phyloP scores from a whole-genome alignment of 2,329 filamentous ascomycete genomes.

The Cryoendolithus antarcticus region DNA sequence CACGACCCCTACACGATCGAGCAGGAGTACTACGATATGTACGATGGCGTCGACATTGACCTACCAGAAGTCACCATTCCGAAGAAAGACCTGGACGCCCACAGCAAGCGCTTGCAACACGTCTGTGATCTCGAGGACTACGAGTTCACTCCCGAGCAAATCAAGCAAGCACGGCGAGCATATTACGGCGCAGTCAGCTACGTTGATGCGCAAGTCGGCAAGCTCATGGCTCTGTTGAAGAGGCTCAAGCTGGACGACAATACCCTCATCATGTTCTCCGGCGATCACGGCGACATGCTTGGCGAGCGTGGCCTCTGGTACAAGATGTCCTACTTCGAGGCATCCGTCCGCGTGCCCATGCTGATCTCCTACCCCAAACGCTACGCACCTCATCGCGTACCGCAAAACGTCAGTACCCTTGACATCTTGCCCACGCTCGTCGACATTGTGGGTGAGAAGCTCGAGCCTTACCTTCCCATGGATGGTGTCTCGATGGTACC shows the following conservation, averaged over 20 bases:
- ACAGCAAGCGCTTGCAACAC: conserved; percentile 76
- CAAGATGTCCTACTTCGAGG: conserved; percentile 96
- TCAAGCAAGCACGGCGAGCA: conserved; percentile 71
- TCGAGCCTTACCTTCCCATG: conserved; percentile 62
- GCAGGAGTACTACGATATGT: conserved; percentile 84
- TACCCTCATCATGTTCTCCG: conserved; percentile 84
- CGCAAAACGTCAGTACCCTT: conserved; percentile 78
- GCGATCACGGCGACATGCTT: conserved; percentile 92
- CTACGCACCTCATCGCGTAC: conserved; percentile 64
- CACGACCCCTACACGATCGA: conserved; percentile 94
- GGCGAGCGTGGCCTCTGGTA: conserved; percentile 89
- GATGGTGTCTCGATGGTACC: conserved; percentile 73
- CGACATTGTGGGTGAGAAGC: conserved; percentile 62
- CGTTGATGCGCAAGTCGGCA: conserved; percentile 83
- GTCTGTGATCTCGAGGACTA: conserved; percentile 79
- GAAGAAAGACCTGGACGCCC: conserved; percentile 70
- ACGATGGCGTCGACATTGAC: conserved; percentile 78
- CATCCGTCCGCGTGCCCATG: conserved; percentile 77
- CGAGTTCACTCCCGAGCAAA: conserved; percentile 71
- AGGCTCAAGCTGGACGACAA: conserved; percentile 69
- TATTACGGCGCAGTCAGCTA: conserved; percentile 93
- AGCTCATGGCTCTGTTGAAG: conserved; percentile 64
- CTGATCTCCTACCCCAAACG: conserved; percentile 67
- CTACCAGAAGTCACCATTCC: conserved; percentile 67
- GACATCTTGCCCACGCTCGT: conserved; percentile 83